Conservation (phyloP, 2,329 filamentous ascomycete species). For the Acephala macrosclerotiorum region DNA sequence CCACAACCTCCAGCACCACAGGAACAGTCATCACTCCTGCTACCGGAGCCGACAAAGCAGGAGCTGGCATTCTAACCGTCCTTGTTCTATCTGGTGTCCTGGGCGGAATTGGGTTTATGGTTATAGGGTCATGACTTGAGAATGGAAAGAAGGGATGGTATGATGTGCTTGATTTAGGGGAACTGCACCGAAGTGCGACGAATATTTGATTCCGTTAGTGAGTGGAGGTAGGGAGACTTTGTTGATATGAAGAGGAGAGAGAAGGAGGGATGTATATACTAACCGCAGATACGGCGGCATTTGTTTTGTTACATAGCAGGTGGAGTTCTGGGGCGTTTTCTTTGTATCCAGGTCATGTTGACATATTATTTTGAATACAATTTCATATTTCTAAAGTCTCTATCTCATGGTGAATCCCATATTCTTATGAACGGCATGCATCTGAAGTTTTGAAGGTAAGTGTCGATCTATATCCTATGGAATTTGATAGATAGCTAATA, state of each 20-base stretch:
- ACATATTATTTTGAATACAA: too few relatives aligned
- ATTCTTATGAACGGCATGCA: too few relatives aligned
- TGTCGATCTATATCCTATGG: too few relatives aligned
- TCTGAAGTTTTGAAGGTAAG: too few relatives aligned
- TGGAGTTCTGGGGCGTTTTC: background rate
- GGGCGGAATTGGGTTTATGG: constrained; percentile 11
- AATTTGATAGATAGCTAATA: too few relatives aligned
- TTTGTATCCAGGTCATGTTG: background rate
- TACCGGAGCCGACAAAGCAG: constrained; percentile 2
- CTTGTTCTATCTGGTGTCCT: background rate
- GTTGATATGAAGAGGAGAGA: background rate
- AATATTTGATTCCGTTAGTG: background rate
- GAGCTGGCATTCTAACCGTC: constrained; percentile 2
- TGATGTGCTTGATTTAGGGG: background rate
- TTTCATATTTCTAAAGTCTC: too few relatives aligned
- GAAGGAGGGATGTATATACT: background rate
- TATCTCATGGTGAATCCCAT: background rate
- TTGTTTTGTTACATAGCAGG: constrained; percentile 6
- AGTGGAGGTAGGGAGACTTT: background rate
- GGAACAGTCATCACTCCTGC: background rate
- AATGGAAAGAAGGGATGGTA: background rate
- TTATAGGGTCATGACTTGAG: background rate
- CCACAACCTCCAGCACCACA: background rate
- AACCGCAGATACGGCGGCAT: background rate
- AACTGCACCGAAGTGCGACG: background rate